These are phyloP conservation scores for Komagataella populi DNA, from an alignment of 805 yeast species.

Conservation along the genomic window DNA sequence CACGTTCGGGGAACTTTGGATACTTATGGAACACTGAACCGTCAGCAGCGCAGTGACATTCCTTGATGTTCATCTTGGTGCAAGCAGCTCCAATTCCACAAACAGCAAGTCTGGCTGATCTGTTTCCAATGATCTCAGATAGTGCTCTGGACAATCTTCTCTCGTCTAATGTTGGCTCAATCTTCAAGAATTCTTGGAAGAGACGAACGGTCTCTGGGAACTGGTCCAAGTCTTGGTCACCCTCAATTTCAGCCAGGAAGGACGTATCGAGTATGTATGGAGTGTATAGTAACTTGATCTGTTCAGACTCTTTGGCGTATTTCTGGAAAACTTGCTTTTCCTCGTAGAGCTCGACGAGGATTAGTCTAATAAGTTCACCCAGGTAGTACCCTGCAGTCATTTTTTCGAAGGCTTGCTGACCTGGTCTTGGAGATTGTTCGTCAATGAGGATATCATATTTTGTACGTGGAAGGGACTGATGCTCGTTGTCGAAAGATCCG, in stretches of 20 bases:
- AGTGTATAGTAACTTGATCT: conserved; percentile 44
- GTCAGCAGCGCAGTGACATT: conserved; percentile 92
- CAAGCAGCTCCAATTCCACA: conserved; percentile 97
- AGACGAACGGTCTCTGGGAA: conserved; percentile 61
- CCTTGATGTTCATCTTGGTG: conserved; percentile 67
- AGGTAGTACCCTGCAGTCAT: conserved; percentile 96
- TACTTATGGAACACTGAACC: conserved; percentile 92
- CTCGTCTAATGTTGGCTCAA: conserved; percentile 67
- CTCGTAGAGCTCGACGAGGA: conserved; percentile 58
- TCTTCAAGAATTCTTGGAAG: conserved; percentile 43
- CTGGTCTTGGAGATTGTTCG: conserved; percentile 88
- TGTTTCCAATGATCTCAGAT: conserved; percentile 81
- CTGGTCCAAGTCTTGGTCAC: conserved; percentile 86
- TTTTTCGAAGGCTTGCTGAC: conserved; percentile 94
- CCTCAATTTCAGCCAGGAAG: conserved; percentile 75
- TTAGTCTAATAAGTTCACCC: conserved; percentile 83
- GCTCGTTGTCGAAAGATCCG: conserved; percentile 96
- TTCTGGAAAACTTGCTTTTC: conserved; percentile 54
- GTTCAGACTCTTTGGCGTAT: conserved; percentile 32
- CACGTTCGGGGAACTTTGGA: conserved; percentile 89
- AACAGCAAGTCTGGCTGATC: conserved; percentile 87
- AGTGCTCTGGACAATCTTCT: conserved; percentile 70
- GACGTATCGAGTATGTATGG: conserved; percentile 82
- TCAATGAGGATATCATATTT: conserved; percentile 77
- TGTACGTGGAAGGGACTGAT: conserved; percentile 77